Base-by-base conservation (phyloP, 345 rosid species). In the Murraya koenigii region DNA sequence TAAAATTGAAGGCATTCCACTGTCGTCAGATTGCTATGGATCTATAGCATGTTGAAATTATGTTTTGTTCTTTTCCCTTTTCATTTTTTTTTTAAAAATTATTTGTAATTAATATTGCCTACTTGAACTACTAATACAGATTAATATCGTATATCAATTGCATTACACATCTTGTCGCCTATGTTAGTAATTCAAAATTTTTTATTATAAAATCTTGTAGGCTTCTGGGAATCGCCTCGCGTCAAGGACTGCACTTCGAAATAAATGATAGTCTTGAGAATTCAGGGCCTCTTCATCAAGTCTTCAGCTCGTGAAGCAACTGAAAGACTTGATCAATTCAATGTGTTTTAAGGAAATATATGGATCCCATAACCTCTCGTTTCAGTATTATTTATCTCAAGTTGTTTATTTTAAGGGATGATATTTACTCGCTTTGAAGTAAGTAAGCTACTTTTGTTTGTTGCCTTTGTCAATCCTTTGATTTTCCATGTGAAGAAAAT, bases 181-280 rank as follows among this genome's bases (percentile, higher is more conserved):
- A 44, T 1, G n/a, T 47, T 14, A 58, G 47, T 49, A 13, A 60
- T 44, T 79, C 15, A 5, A 55, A 20, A 0, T 6, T 49, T 1
- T 8, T 44, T 83, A 8, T 25, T 19, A 2, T 14, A 15, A 22
- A 65, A 69, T 72, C 13, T 22, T 19, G 69, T 82, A 90, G 94
- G 85, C 67, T 64, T 65, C 84, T 33, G 87, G 78, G 83, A 88
- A 86, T 83, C 87, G 75, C 67, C 80, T 84, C 66, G 69, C 67
- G 85, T 69, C 88, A 75, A 83, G 87, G 88, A 61, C 87, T 23
- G 75, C 84, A 58, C 56, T 82, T 5, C 74, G 68, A 60, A 77
- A 88, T 76, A 86, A 86, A 63, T 82, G 86, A 88, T 73, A 55
- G 73, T 55, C 71, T 73, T 78, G 84, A 66, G 54, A 35, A 54